Evolutionary conservation across 208 protist genomes (phyloP), one percentile per base, ranked within the genome.

Genomic region (Balamuthia mandrillaris): DNA sequence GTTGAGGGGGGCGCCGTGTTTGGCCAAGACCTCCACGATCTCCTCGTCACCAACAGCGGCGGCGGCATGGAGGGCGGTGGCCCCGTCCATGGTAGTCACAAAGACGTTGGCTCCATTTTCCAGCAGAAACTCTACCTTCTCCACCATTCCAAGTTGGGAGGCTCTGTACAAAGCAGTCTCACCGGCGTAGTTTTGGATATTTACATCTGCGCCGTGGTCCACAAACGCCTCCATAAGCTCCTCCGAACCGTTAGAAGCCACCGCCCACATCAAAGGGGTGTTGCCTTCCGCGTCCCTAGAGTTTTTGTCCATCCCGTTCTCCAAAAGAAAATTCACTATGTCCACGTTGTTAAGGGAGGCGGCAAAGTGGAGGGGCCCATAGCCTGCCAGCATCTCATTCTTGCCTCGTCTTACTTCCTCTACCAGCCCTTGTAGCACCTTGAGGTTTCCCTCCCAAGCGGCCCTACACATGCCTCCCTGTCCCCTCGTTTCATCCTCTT

Each of bases 81-180:
- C 61, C 37, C 61, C 61, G 7, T 70, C 61, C 37, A 70, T 39
- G 18, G 61, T 70, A 21, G 61, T 33, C 6, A 45, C 6, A 21
- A 47, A 70, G 61, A 47, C 61, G n/a, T 16, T 39, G 33, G 61
- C 61, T 18, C 61, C 61, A 33, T 33, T 47, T 16, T 39, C 16
- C 18, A 70, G 61, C 18, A 70, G 61, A n/a, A 70, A 70, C 35
- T 70, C 61, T 33, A 70, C 61, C 61, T 70, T 70, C 37, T 70
- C 61, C 61, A 47, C 47, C 18, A 39, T 39, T 39, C 35, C 33
- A 33, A 70, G 33, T 21, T 33, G 47, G 5, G 61, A 31, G 33
- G 61, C 61, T 33, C 41, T 44, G 35, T 45, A 70, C 14, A 70
- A 39, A 33, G 61, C 61, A 16, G 61, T 70, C 27, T 70, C 37